Conservation (phyloP, 1,139 yeast genomes). For the Hanseniaspora uvarum region DNA sequence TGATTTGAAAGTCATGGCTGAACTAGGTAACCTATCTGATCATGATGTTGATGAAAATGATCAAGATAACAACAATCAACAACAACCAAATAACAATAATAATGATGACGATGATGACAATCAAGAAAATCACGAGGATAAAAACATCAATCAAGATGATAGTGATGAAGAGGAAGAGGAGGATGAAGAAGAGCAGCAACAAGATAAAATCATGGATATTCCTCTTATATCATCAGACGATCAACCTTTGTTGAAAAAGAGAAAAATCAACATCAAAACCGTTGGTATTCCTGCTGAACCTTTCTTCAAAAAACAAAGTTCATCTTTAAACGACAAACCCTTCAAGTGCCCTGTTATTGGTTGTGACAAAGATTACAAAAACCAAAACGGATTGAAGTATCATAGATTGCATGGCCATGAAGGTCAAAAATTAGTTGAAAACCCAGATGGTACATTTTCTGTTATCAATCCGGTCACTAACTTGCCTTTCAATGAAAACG, state of each 20-base stretch:
- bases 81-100: constrained; percentile 21
- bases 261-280: constrained; percentile 20
- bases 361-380: constrained; percentile 93
- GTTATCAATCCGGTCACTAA: constrained; percentile 89
- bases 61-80: constrained; percentile 13
- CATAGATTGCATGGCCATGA: constrained; percentile 96
- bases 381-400: constrained; percentile 92
- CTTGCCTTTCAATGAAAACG: constrained; percentile 83
- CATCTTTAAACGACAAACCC: constrained; percentile 62
- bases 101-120: constrained; percentile 25
- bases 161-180: constrained; percentile 30
- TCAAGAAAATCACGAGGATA: constrained; percentile 27
- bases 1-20: constrained; percentile 16
- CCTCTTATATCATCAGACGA: not conserved
- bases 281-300: constrained; percentile 17
- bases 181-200: constrained; percentile 32
- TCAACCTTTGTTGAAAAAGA: constrained; percentile 11
- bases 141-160: constrained; percentile 28
- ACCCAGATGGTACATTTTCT: constrained; percentile 85
- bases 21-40: constrained; percentile 14
- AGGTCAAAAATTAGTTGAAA: constrained; percentile 80
- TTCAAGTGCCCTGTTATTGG: constrained; percentile 97
- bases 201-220: constrained; percentile 31
- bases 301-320: constrained; percentile 37
- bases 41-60: constrained; percentile 18